Percentiles rank a stretch among this genome's conserved stretches.
These are phyloP conservation scores for Aspergillus ruber DNA, from an alignment of 2,329 filamentous ascomycete species.

Conservation along the genomic window DNA sequence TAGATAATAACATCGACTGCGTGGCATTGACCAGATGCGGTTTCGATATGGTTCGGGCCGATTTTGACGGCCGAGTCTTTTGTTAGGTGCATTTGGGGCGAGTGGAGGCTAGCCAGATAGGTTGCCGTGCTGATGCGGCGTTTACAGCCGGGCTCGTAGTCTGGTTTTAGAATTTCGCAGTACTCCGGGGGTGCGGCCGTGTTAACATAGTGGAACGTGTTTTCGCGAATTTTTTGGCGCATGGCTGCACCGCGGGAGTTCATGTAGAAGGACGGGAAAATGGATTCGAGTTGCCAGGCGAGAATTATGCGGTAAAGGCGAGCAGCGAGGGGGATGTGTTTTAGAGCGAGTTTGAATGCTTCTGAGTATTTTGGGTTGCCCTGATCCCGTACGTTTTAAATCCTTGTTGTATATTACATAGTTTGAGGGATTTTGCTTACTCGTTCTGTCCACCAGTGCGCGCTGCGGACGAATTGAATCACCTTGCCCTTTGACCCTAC, in stretches of 20 bases:
- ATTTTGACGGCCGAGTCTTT: slow-evolving; percentile 8
- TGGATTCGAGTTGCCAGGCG: slow-evolving; percentile 2
- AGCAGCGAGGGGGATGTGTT: slow-evolving; percentile 2
- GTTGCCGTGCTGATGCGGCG: slow-evolving; percentile 7
- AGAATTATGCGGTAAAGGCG: slow-evolving; percentile 1
- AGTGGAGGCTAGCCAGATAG: slow-evolving; percentile 4
- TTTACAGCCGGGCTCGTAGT: slow-evolving; percentile 8
- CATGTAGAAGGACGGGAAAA: slow-evolving; percentile 5
- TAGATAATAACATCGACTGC: slow-evolving; percentile 25
- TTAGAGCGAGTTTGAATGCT: slow-evolving; percentile 2
- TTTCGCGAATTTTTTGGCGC: slow-evolving; percentile 1
- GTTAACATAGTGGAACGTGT: slow-evolving; percentile 1
- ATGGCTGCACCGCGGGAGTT: neutral
- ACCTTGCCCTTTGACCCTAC: slow-evolving; percentile 4
- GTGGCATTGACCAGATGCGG: neutral
- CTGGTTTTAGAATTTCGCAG: slow-evolving; percentile 5
- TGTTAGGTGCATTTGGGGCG: slow-evolving; percentile 4
- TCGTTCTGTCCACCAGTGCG: slow-evolving; percentile 9
- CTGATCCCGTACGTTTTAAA: neutral
- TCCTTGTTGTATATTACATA: no score
- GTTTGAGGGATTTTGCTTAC: neutral
- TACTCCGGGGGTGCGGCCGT: slow-evolving; percentile 4
- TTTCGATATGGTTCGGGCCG: slow-evolving; percentile 6
- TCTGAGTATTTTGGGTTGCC: slow-evolving; percentile 4
- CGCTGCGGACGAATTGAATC: slow-evolving; percentile 6